Evolutionary conservation across 2,329 filamentous ascomycete species (phyloP), one percentile per base, ranked within the genome.

Genomic region (Colletotrichum falcatum): DNA sequence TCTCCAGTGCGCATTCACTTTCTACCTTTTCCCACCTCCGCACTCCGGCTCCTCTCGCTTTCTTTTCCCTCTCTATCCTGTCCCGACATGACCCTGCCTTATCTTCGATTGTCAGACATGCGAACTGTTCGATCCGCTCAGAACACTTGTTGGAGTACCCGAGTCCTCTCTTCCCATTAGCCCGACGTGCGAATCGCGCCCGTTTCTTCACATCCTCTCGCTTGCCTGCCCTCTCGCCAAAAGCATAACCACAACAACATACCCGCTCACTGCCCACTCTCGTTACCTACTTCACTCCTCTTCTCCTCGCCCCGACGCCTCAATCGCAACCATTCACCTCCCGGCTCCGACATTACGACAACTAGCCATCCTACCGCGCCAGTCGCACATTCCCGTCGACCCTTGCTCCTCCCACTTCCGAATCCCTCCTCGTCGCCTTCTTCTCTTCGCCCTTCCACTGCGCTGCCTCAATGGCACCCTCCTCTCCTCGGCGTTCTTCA

Each of bases 401-500:
- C 72, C 75, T 75, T 76, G 74, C 76, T 72, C 74, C 74, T 78
- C 76, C 75, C 75, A 75, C 75, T 75, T 74, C 72, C 77, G 73
- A 76, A 74, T 77, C 75, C 74, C 61, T 66, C 66, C 49, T 54
- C 37, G 56, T 42, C 60, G 49, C 54, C 54, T 26, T 46, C 59
- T 56, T 60, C 66, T 72, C 59, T 62, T 30, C 42, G 46, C 65
- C 70, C 48, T 73, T 37, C 39, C 14, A n/a, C 28, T 46, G 48
- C 65, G 58, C 61, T 73, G 66, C 72, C 72, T 84, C 84, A 85
- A 88, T 89, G 88, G 87, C 88, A 85, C 87, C 85, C 78, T 83
- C 83, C 76, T 88, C 92, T 79, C 93, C 93, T 80, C 92, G 95
- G 83, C 93, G 95, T 81, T 97, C 95, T 78, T 96, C 95, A 82